A percentile compares a stretch with the other conserved stretches of the same genome.
These are phyloP conservation scores for Malassezia arunalokei DNA, from an alignment of 1,284 basidiomycete species.

Conservation along the genomic window DNA sequence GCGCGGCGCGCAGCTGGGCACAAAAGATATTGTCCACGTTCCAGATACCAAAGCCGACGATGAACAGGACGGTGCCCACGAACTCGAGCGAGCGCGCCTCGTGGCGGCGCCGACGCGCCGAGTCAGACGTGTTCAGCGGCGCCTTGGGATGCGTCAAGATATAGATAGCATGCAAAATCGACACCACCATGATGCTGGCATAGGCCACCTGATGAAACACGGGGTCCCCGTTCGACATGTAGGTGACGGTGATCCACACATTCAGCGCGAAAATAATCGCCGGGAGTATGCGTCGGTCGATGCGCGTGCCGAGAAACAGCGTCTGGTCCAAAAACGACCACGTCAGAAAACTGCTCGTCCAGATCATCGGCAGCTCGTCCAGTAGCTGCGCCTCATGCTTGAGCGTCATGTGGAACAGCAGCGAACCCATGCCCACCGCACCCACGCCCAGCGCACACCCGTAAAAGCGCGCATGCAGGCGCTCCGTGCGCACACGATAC, in stretches of 20 bases:
- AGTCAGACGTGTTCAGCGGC: conserved; percentile 14
- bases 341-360: conserved; percentile 26
- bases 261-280: conserved; percentile 17
- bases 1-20: conserved; percentile 20
- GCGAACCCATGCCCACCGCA: conserved; percentile 29
- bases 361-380: conserved; percentile 47
- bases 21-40: conserved; percentile 53
- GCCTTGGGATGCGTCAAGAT: conserved; percentile 26
- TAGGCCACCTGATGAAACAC: conserved; percentile 50
- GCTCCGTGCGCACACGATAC: conserved; percentile 11
- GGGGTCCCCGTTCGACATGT: conserved; percentile 50
- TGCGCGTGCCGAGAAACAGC: conserved; percentile 11
- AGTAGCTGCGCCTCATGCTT: conserved; percentile 37
- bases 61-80: conserved; percentile 36
- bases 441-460: conserved; percentile 25
- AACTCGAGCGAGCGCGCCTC: conserved; percentile 11
- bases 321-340: conserved; percentile 34
- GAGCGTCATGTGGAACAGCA: conserved; percentile 41
- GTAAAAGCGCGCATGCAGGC: conserved; percentile 26
- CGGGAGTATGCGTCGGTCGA: conserved; percentile 18
- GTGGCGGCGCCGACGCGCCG: conserved; percentile 9
- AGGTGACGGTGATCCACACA: conserved; percentile 33
- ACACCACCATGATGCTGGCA: conserved; percentile 43
- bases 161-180: conserved; percentile 34
- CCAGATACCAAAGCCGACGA: conserved; percentile 50